Evolutionary conservation across 2,329 filamentous ascomycete species (phyloP).

Genomic region (Penicillium sp.): DNA sequence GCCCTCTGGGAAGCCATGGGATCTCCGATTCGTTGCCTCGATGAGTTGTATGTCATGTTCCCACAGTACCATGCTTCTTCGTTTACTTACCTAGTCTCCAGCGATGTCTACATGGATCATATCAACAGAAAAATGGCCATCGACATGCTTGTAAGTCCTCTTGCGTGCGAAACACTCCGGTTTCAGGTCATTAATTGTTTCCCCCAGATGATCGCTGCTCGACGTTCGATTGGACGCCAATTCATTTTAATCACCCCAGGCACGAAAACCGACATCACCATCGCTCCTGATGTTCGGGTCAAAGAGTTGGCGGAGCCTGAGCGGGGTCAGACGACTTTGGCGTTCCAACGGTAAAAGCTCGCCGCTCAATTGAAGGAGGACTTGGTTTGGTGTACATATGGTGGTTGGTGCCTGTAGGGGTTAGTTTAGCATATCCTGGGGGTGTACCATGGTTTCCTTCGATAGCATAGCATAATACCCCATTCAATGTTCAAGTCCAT

Average conservation of each 20-base stretch:
- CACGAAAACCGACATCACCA: constrained; percentile 61
- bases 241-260: constrained; percentile 97
- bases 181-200: constrained; percentile 22
- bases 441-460: background rate
- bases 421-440: background rate
- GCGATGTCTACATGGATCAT: constrained; percentile 97
- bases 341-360: constrained; percentile 31
- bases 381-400: background rate
- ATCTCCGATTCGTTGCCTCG: constrained; percentile 87
- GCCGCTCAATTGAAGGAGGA: background rate
- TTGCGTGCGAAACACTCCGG: background rate
- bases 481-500: background rate
- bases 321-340: constrained; percentile 44
- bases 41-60: constrained; percentile 70
- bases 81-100: constrained; percentile 26
- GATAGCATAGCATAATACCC: constrained; percentile 3
- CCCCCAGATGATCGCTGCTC: constrained; percentile 73
- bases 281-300: constrained; percentile 47
- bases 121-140: constrained; percentile 93
- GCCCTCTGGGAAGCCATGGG: constrained; percentile 98
- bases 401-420: background rate
- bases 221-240: constrained; percentile 84
- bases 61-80: constrained; percentile 6
- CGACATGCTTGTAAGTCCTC: constrained; percentile 77
- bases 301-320: constrained; percentile 50